Evolutionary conservation across 2,329 filamentous ascomycete genomes (phyloP).

Genomic region (Pseudogymnoascus sp.): DNA sequence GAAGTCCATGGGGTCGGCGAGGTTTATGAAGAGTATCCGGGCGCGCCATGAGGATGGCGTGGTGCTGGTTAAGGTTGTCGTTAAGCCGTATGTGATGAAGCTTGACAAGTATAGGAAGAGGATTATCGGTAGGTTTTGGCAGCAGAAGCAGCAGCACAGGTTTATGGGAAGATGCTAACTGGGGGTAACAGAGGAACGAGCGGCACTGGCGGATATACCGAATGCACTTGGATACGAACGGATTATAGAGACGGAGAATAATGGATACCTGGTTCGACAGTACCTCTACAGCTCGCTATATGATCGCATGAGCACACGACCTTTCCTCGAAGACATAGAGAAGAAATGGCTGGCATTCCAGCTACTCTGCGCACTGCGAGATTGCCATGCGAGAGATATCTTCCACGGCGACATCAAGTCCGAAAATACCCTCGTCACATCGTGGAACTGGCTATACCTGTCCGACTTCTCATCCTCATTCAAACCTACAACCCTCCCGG

Average conservation of each 20-base stretch:
- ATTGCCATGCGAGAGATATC: slow-evolving; percentile 81
- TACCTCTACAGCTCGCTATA: slow-evolving; percentile 96
- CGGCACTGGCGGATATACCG: slow-evolving; percentile 70
- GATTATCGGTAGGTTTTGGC: slow-evolving; percentile 56
- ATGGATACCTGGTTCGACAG: slow-evolving; percentile 88
- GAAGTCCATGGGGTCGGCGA: slow-evolving; percentile 79
- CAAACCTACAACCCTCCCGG: slow-evolving; percentile 87
- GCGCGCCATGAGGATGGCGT: slow-evolving; percentile 84
- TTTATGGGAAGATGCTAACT: slow-evolving; percentile 14
- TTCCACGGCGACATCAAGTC: slow-evolving; percentile 99
- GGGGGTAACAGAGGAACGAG: slow-evolving; percentile 60
- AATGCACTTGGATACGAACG: slow-evolving; percentile 89
- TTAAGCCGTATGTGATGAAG: slow-evolving; percentile 83
- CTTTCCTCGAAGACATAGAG: slow-evolving; percentile 93
- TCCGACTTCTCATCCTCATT: slow-evolving; percentile 96
- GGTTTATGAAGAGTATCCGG: slow-evolving; percentile 95
- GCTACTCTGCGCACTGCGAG: slow-evolving; percentile 80
- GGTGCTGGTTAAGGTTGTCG: slow-evolving; percentile 87
- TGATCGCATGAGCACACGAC: slow-evolving; percentile 90
- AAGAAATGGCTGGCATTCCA: slow-evolving; percentile 99
- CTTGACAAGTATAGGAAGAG: slow-evolving; percentile 70
- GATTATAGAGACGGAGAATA: slow-evolving; percentile 82
- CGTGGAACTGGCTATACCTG: slow-evolving; percentile 98
- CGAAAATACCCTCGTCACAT: slow-evolving; percentile 92
- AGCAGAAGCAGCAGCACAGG: not conserved